A percentile compares a stretch with the other conserved stretches of the same genome.
Conservation (phyloP, 2,329 filamentous ascomycete species). For the Chrysoporthe cubensis region DNA sequence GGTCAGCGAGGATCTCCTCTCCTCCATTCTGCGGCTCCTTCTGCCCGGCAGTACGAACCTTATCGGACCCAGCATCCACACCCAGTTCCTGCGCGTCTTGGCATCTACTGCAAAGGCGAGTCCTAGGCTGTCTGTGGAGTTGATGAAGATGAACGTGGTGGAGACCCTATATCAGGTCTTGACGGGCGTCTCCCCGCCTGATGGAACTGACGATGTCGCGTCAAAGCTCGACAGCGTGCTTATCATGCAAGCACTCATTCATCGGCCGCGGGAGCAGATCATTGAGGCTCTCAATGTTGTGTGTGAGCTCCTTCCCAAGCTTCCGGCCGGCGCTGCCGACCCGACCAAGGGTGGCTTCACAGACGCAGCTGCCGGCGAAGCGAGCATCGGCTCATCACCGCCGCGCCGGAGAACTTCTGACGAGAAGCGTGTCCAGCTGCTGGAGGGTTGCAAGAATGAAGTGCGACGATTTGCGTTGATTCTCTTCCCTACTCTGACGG, state of each 20-base stretch:
- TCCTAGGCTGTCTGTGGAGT: conserved; percentile 81
- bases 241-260: conserved; percentile 98
- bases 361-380: conserved; percentile 47
- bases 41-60: conserved; percentile 94
- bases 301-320: conserved; percentile 84
- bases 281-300: conserved; percentile 97
- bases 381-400: conserved; percentile 45
- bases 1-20: conserved; percentile 84
- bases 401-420: conserved; percentile 63
- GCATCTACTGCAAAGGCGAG: conserved; percentile 90
- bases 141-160: conserved; percentile 95
- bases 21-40: conserved; percentile 82
- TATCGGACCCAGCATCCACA: conserved; percentile 92
- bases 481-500: conserved; percentile 89
- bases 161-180: conserved; percentile 97
- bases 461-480: conserved; percentile 92
- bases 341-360: conserved; percentile 48
- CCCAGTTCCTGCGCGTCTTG: conserved; percentile 89
- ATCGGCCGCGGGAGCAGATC: conserved; percentile 92
- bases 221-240: conserved; percentile 94
- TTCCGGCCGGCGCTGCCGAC: conserved; percentile 59
- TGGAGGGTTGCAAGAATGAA: conserved; percentile 82
- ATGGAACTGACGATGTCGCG: conserved; percentile 74
- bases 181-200: conserved; percentile 90
- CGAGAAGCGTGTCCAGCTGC: conserved; percentile 79